phyloP scores from a whole-genome alignment of 352 stramenopile genomes.

The Phytopythium delawarense region DNA sequence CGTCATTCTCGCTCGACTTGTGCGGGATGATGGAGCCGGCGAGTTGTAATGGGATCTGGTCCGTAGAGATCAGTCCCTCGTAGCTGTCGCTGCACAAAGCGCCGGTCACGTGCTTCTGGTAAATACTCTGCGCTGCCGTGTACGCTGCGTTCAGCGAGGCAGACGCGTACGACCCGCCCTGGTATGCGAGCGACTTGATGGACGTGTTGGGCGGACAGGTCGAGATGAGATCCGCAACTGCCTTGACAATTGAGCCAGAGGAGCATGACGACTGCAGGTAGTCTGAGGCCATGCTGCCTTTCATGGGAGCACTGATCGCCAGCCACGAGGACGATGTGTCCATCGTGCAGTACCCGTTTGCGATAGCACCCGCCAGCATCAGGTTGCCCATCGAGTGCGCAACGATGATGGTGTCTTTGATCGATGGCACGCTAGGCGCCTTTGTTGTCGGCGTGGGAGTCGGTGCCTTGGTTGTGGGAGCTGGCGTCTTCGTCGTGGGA shows the following conservation, averaged over 20 bases:
- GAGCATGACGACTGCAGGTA: conserved; percentile 30
- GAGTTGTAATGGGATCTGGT: conserved; percentile 24
- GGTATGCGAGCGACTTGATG: conserved; percentile 34
- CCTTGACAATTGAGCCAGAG: conserved; percentile 13
- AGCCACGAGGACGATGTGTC: conserved; percentile 30
- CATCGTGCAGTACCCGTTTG: conserved; percentile 17
- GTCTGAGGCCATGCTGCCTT: conserved; percentile 47
- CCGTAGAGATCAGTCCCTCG: conserved; percentile 30
- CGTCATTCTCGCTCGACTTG: conserved; percentile 34
- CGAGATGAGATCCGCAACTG: conserved; percentile 25
- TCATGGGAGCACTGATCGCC: conserved; percentile 34
- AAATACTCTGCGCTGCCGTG: conserved; percentile 25
- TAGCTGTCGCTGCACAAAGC: conserved; percentile 40
- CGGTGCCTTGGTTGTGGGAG: neutral
- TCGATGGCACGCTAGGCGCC: neutral
- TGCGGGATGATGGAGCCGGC: conserved; percentile 25
- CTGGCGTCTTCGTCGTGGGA: neutral
- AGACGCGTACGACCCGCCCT: conserved; percentile 19
- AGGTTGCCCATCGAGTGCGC: conserved; percentile 42
- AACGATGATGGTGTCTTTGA: conserved; percentile 34
- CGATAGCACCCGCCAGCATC: conserved; percentile 25
- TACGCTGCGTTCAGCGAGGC: conserved; percentile 19
- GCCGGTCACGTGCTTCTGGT: conserved; percentile 24
- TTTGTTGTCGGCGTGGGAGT: neutral
- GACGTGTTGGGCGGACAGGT: conserved; percentile 26